Percentiles rank a stretch among this genome's conserved stretches.
Conservation (phyloP, 2,329 filamentous ascomycete species). For the Chaetomium sp. region DNA sequence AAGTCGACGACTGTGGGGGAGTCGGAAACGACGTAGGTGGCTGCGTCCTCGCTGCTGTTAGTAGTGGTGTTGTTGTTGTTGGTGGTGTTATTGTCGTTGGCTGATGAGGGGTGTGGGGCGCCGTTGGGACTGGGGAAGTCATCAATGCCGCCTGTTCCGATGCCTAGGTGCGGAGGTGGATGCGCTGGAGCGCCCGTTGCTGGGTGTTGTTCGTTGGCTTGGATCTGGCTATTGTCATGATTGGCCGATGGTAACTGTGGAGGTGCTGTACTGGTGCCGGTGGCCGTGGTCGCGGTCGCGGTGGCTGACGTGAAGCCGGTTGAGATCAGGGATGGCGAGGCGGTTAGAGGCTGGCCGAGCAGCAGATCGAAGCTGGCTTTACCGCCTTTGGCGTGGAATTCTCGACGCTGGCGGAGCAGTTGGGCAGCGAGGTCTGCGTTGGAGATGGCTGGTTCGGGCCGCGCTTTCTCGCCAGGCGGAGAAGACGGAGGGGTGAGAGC, state of each 20-base stretch:
- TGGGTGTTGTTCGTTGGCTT: conserved; percentile 27
- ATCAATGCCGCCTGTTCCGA: conserved; percentile 59
- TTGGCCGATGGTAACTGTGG: conserved; percentile 25
- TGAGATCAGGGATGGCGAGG: not conserved
- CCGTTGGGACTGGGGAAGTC: conserved; percentile 33
- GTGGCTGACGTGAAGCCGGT: not conserved
- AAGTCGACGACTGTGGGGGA: conserved; percentile 79
- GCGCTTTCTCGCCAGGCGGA: conserved; percentile 18
- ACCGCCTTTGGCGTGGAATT: conserved; percentile 29
- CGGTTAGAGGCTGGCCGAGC: not conserved
- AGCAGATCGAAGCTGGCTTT: conserved; percentile 6
- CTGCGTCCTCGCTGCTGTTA: conserved; percentile 26
- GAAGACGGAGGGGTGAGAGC: conserved; percentile 2
- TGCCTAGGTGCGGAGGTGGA: conserved; percentile 61
- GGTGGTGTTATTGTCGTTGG: conserved; percentile 14
- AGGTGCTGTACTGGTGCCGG: conserved; percentile 49
- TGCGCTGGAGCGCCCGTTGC: conserved; percentile 41
- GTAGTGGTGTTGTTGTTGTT: not conserved
- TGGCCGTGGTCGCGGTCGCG: conserved; percentile 30
- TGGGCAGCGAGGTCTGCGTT: conserved; percentile 44
- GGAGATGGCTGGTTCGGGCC: conserved; percentile 23
- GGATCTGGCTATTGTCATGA: not conserved
- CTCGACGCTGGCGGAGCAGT: conserved; percentile 42
- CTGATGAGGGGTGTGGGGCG: not conserved
- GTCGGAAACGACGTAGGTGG: conserved; percentile 59